Conservation (phyloP, 495 filamentous ascomycete species). For the Neurospora pannonica region DNA sequence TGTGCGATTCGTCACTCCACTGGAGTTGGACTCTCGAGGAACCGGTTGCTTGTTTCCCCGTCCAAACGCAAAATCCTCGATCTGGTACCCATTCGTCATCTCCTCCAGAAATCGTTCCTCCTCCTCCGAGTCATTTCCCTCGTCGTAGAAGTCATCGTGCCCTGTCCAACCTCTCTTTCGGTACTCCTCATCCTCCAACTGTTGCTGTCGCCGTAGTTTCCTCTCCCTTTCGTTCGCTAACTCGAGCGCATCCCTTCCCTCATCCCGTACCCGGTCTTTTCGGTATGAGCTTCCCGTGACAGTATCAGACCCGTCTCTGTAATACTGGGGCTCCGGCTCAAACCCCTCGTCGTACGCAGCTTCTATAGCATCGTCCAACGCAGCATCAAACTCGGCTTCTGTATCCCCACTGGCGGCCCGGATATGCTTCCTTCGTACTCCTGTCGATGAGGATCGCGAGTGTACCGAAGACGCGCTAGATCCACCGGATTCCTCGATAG, state of each 20-base stretch:
- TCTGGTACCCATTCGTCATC: constrained; percentile 77
- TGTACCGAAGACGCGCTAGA: constrained; percentile 75
- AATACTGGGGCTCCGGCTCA: constrained; percentile 53
- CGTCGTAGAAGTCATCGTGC: constrained; percentile 42
- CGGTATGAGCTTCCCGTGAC: constrained; percentile 33
- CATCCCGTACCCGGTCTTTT: constrained; percentile 69
- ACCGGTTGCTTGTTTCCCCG: constrained; percentile 63
- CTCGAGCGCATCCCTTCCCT: constrained; percentile 63
- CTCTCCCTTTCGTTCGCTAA: constrained; percentile 47
- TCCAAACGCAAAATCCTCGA: constrained; percentile 81
- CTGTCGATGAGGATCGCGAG: constrained; percentile 63
- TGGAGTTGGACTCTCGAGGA: constrained; percentile 83
- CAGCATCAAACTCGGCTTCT: constrained; percentile 90
- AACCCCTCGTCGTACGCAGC: constrained; percentile 91
- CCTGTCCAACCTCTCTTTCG: constrained; percentile 15
- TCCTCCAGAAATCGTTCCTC: constrained; percentile 89
- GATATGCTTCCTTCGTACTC: constrained; percentile 56
- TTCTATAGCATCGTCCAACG: constrained; percentile 90
- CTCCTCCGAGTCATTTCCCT: constrained; percentile 77
- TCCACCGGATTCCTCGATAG: constrained; percentile 88
- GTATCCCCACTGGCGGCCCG: constrained; percentile 62
- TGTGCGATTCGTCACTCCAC: constrained; percentile 70
- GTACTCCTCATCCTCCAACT: constrained; percentile 29
- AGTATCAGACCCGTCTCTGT: constrained; percentile 35
- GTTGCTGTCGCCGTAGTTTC: constrained; percentile 30